Conservation (phyloP, 257 asterid genomes). For the Jacaranda mimosifolia region DNA sequence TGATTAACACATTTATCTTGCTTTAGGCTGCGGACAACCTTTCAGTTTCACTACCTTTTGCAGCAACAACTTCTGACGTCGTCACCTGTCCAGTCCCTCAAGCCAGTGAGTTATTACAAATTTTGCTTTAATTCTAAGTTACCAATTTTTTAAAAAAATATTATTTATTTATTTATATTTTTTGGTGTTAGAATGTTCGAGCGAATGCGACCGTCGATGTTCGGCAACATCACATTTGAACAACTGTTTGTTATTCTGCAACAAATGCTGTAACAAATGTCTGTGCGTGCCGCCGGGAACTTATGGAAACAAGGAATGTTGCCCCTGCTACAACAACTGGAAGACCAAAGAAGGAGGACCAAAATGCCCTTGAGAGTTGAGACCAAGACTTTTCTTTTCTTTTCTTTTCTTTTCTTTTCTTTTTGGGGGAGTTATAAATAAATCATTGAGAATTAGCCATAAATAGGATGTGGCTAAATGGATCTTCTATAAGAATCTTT, state of each 20-base stretch:
- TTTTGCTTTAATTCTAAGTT: neutral
- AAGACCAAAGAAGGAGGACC: conserved; percentile 47
- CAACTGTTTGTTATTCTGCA: conserved; percentile 36
- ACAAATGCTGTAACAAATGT: conserved; percentile 42
- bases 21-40: conserved; percentile 4
- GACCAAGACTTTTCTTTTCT: no score
- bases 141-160: no score
- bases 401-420: no score
- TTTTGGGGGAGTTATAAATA: no score
- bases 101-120: conserved; percentile 29
- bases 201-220: conserved; percentile 43
- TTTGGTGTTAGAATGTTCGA: conserved; percentile 34
- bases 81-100: conserved; percentile 30
- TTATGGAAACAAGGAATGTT: conserved; percentile 46
- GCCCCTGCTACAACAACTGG: conserved; percentile 45
- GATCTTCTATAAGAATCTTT: no score
- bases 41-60: neutral
- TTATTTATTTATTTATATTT: neutral
- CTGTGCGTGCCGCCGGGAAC: conserved; percentile 50
- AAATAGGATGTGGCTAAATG: no score
- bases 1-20: no score
- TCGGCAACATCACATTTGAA: conserved; percentile 23
- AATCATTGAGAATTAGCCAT: no score
- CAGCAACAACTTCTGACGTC: neutral
- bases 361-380: conserved; percentile 47